Percentiles rank a stretch among this genome's conserved stretches.
Evolutionary conservation across 352 stramenopile genomes (phyloP).

Genomic region (Phytophthora sp.): DNA sequence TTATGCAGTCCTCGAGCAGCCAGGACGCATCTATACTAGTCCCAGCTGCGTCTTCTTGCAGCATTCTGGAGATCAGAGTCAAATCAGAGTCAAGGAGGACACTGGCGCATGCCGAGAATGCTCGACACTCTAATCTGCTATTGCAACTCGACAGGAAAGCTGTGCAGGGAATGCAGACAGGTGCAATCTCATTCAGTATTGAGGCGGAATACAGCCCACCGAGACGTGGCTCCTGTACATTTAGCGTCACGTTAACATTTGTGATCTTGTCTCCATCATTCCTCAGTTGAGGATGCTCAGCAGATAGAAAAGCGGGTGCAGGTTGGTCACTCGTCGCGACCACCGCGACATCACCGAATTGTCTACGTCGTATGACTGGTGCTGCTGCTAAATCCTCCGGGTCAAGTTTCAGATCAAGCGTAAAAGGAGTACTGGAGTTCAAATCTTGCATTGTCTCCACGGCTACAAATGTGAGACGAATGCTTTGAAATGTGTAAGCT

Average conservation of each 20-base stretch:
- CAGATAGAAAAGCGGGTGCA: slow-evolving; percentile 15
- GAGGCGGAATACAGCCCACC: slow-evolving; percentile 18
- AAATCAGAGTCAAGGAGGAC: slow-evolving; percentile 16
- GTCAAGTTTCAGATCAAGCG: slow-evolving; percentile 19
- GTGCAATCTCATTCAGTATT: slow-evolving; percentile 1
- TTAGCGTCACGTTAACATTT: slow-evolving; percentile 5
- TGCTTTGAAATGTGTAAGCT: neutral
- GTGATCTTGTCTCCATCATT: neutral
- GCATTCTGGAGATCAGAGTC: slow-evolving; percentile 13
- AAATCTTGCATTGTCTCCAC: slow-evolving; percentile 17
- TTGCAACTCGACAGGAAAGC: slow-evolving; percentile 9
- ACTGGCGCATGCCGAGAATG: slow-evolving; percentile 18
- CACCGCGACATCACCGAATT: slow-evolving; percentile 9
- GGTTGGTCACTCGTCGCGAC: slow-evolving; percentile 1
- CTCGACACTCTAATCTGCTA: slow-evolving; percentile 14
- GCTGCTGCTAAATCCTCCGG: neutral
- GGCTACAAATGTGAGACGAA: slow-evolving; percentile 16
- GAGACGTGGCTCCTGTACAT: slow-evolving; percentile 17
- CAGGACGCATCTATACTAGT: slow-evolving; percentile 19
- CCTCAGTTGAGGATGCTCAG: slow-evolving; percentile 5
- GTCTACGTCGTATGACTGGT: slow-evolving; percentile 10
- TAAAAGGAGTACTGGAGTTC: slow-evolving; percentile 1
- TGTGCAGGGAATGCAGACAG: slow-evolving; percentile 9
- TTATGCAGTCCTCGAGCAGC: slow-evolving; percentile 25
- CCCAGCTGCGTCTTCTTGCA: neutral